Conservation (phyloP, 1,284 basidiomycete genomes). For the Boletus mariae region DNA sequence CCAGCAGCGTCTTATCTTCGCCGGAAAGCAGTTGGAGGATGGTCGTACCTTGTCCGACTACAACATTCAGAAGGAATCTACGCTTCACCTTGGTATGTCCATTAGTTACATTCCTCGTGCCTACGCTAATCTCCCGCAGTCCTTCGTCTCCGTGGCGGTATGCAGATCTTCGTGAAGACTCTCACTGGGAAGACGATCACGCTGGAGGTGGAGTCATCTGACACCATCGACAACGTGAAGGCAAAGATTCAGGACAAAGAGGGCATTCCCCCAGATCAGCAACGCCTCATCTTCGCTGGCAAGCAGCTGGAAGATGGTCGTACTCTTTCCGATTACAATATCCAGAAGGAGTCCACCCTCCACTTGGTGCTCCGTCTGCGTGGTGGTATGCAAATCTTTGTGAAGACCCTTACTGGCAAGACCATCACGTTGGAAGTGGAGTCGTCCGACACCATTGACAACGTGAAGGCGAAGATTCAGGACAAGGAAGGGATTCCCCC, state of each 20-base stretch:
- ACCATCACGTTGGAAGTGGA: slow-evolving; percentile 80
- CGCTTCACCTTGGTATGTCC: slow-evolving; percentile 53
- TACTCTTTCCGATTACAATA: slow-evolving; percentile 78
- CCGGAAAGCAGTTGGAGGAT: slow-evolving; percentile 83
- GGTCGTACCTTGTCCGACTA: slow-evolving; percentile 83
- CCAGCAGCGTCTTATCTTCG: slow-evolving; percentile 81
- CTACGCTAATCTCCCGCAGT: slow-evolving; percentile 33
- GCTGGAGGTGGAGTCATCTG: slow-evolving; percentile 83
- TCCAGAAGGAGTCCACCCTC: slow-evolving; percentile 67
- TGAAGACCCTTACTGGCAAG: slow-evolving; percentile 73
- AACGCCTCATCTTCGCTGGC: slow-evolving; percentile 80
- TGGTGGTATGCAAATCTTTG: slow-evolving; percentile 65
- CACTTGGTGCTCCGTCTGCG: slow-evolving; percentile 53
- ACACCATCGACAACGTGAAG: slow-evolving; percentile 88
- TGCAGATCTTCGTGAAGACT: slow-evolving; percentile 76
- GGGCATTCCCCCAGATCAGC: slow-evolving; percentile 82
- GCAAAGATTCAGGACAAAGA: slow-evolving; percentile 85
- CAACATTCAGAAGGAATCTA: slow-evolving; percentile 73
- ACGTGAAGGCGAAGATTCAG: slow-evolving; percentile 71
- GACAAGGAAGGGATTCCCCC: slow-evolving; percentile 74
- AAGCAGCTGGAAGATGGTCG: slow-evolving; percentile 79
- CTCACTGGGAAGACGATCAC: slow-evolving; percentile 86
- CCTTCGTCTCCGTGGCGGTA: slow-evolving; percentile 65
- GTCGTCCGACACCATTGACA: slow-evolving; percentile 74
- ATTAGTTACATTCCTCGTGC: accelerated